Conservation (phyloP, 2,329 filamentous ascomycete species). For the Pyrenochaeta sp. region DNA sequence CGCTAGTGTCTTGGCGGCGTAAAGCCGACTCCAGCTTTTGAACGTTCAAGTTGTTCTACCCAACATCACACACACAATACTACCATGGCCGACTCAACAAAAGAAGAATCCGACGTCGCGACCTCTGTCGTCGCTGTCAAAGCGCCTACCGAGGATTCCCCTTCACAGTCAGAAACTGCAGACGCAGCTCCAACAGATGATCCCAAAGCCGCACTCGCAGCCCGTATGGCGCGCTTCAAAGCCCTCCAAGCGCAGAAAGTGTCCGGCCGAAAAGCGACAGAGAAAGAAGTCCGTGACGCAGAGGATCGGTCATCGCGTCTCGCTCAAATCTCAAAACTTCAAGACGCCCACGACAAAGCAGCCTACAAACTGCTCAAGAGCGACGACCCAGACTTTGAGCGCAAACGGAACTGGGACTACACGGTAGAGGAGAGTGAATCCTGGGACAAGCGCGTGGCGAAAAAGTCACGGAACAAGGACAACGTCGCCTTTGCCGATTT, state of each 20-base stretch:
- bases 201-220: conserved; percentile 42
- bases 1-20: conserved; percentile 27
- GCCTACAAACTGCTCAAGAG: conserved; percentile 93
- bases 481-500: conserved; percentile 92
- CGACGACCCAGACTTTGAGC: conserved; percentile 93
- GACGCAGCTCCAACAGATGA: conserved; percentile 18
- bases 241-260: conserved; percentile 76
- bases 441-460: conserved; percentile 90
- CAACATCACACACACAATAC: conserved; percentile 4
- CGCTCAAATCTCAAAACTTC: conserved; percentile 75
- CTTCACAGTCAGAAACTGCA: conserved; percentile 9
- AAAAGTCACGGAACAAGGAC: conserved; percentile 81
- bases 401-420: conserved; percentile 98
- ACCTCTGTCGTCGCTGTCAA: conserved; percentile 12
- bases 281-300: conserved; percentile 45
- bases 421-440: conserved; percentile 91
- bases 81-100: conserved; percentile 31
- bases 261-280: conserved; percentile 69
- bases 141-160: conserved; percentile 7
- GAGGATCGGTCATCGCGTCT: conserved; percentile 38
- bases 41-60: background rate
- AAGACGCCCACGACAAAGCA: conserved; percentile 85
- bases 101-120: conserved; percentile 11
- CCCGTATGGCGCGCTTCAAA: conserved; percentile 76
- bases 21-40: conserved; percentile 20